A percentile compares a stretch with the other conserved stretches of the same genome.
Conservation (phyloP, 352 stramenopile species). For the Thalassiosira ordinaria region DNA sequence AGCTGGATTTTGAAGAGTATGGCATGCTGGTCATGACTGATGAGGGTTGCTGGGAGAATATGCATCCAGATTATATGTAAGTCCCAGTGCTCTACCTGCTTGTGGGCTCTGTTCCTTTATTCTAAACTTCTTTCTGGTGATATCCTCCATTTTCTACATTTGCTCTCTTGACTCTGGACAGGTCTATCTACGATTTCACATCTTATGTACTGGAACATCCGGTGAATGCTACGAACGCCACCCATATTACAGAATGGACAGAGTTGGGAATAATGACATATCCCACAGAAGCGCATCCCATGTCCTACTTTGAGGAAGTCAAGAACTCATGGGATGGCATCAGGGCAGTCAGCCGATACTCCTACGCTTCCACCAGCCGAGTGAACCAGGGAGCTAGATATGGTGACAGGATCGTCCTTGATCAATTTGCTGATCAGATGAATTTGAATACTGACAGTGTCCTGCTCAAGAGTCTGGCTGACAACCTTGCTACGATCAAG, state of each 20-base stretch:
- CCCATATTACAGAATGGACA: conserved; percentile 44
- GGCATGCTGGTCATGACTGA: conserved; percentile 65
- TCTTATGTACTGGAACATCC: conserved; percentile 42
- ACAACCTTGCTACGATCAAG: not conserved
- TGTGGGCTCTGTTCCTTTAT: no score
- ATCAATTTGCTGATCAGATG: conserved; percentile 53
- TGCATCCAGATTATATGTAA: conserved; percentile 67
- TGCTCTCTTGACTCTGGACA: not conserved
- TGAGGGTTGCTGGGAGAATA: conserved; percentile 69
- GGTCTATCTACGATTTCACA: conserved; percentile 65
- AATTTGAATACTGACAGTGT: conserved; percentile 46
- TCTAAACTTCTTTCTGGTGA: no score
- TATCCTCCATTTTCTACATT: not conserved
- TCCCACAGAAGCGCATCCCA: conserved; percentile 42
- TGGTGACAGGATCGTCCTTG: conserved; percentile 61
- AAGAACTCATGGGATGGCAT: conserved; percentile 9
- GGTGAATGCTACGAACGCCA: conserved; percentile 6
- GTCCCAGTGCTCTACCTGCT: no score
- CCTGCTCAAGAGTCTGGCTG: not conserved
- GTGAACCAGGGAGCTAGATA: conserved; percentile 55
- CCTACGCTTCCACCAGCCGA: conserved; percentile 40
- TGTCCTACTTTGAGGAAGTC: conserved; percentile 54
- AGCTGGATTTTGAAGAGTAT: conserved; percentile 44
- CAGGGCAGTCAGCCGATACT: conserved; percentile 36
- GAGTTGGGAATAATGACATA: conserved; percentile 49